Base-by-base conservation (phyloP, 345 rosid species). In the Eucalyptus curtisii region DNA sequence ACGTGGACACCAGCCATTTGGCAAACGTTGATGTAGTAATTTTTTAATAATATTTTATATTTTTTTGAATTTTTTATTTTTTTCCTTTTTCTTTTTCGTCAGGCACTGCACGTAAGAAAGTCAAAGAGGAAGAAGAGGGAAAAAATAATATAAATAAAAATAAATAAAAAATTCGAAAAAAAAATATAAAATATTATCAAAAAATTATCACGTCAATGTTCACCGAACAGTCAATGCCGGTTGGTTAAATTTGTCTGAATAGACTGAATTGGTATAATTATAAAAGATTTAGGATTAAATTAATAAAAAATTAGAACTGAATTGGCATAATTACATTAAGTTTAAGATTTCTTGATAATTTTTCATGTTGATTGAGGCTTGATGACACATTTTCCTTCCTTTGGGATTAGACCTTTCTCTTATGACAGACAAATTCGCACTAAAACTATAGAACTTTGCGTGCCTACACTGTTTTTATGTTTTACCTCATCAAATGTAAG, bases 251-350 rank as follows among this genome's bases (percentile, higher is more conserved):
- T 50, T 50, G 4, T 50, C 17, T 50, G 1, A 7, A 50, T 50
- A 50, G 0, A 17, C 0, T 50, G 0, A 17, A 7, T 50, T 50
- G 0, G 9, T 1, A 0, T 0, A 50, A 50, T 17, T 17, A 3
- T 50, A 50, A 6, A 50, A 50, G 0, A 50, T 50, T 17, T 50
- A 50, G 7, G 0, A 50, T 2, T 50, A 0, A 50, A 50, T 50
- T 50, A 9, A 3, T 50, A 0, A 17, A 17, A 50, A 50, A 50
- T 16, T 7, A 7, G 0, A 8, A 2, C 5, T 52, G 0, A 7
- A 52, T 52, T 52, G 1, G 0, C 57, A 52, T 52, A 52, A 1
- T 20, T 3, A 52, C 1, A 52, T 19, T 20, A 52, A 52, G 1
- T 19, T 52, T 52, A 52, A 1, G 7, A 52, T 19, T 4, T 52